Evolutionary conservation across 192 early-diverging fungal species (phyloP), one percentile per base, ranked within the genome.

Genomic region (Paraglomus brasilianum): DNA sequence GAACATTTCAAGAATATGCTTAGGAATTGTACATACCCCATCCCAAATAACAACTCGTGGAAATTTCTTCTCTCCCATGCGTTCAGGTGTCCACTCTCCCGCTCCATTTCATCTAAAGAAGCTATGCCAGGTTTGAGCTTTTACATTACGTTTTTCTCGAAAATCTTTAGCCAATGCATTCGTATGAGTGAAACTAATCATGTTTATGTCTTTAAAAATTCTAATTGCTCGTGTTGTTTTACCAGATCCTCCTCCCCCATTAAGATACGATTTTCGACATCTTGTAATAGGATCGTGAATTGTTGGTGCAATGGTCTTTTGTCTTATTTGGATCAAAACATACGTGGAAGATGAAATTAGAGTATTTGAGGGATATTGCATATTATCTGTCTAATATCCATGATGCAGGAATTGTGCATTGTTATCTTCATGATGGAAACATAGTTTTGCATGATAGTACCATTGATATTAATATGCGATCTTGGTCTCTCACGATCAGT

Each of bases 1-100:
- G 51, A 65, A 65, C 63, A 38, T 65, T 40, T 65, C 8, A 5
- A 65, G 46, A 65, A 65, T 50, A 50, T 65, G 45, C 39, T 17
- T 50, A 50, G 63, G 30, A 4, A 65, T 48, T 65, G 47, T 65
- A 30, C 63, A 65, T 48, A 65, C 47, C 15, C 40, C 30, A 50
- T 65, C 63, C 47, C 47, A 65, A 22, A 65, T 61, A 61, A 43
- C 41, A 17, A 43, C 59, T 61, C 21, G 41, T 19, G 17, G 59
- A 30, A 58, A 58, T 58, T 58, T 58, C 41, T n/a, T 58, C 41
- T 58, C 50, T 58, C n/a, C 56, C n/a, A 58, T 58, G 22, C 41
- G 56, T 58, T 58, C 38, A 30, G 56, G 38, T 30, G 56, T 58
- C n/a, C 38, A 58, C 5, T 58, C n/a, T n/a, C 24, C 56, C 41